phyloP scores from a whole-genome alignment of 2,329 filamentous ascomycete species.

The Akanthomyces muscarius region DNA sequence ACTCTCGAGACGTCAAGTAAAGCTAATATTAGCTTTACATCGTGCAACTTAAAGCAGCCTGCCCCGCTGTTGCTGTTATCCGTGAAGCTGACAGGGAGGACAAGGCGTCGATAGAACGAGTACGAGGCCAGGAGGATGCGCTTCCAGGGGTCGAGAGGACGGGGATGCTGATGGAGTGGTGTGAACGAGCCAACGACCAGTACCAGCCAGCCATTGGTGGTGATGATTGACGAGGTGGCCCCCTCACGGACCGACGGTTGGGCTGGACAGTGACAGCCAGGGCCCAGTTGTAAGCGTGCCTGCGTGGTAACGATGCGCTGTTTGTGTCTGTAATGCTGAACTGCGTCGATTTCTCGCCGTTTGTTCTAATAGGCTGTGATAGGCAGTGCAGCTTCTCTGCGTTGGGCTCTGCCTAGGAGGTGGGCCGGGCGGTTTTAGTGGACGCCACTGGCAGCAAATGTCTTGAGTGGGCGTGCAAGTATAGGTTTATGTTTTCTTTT shows the following conservation, averaged over 20 bases:
- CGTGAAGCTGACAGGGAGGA: not conserved
- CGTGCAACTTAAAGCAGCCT: not conserved
- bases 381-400: not conserved
- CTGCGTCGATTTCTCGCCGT: not conserved
- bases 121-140: not conserved
- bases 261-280: not conserved
- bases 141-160: not conserved
- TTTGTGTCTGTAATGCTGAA: not conserved
- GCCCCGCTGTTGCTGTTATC: not conserved
- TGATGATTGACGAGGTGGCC: not conserved
- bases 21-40: not conserved
- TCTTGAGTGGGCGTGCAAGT: slow-evolving; percentile 1
- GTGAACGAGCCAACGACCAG: not conserved
- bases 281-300: not conserved
- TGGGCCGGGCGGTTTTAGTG: not conserved
- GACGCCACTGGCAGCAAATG: slow-evolving; percentile 2
- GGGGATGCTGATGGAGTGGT: not conserved
- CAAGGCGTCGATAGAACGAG: not conserved
- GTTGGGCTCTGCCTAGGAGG: not conserved
- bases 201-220: not conserved
- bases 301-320: not conserved
- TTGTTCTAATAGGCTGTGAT: not conserved
- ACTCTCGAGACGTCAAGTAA: not conserved
- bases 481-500: slow-evolving; percentile 13
- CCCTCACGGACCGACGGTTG: slow-evolving; percentile 5